Evolutionary conservation across 1,284 basidiomycete genomes (phyloP).

Genomic region (Mycosarcoma maydis): DNA sequence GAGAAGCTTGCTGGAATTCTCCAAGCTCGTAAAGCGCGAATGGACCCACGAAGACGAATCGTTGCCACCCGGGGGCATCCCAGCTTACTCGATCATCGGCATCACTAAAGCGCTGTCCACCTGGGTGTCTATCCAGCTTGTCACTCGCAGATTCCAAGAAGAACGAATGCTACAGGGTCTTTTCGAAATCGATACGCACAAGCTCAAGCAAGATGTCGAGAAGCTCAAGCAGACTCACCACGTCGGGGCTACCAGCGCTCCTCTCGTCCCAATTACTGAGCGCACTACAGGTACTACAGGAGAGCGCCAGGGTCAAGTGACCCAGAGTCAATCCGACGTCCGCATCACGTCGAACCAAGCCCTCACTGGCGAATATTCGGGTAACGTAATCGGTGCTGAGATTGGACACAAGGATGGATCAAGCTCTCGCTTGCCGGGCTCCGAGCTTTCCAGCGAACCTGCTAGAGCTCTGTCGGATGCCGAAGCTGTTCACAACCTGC

Average conservation of each 20-base stretch:
- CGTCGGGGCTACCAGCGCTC: conserved; percentile 13
- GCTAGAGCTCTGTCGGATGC: conserved; percentile 37
- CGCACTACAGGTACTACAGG: too few relatives aligned
- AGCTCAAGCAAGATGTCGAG: conserved; percentile 37
- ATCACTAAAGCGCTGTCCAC: conserved; percentile 56
- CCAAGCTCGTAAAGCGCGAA: conserved; percentile 54
- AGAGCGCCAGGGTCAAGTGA: too few relatives aligned
- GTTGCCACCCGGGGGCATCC: conserved; percentile 60
- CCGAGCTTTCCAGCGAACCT: conserved; percentile 20
- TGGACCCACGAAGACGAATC: conserved; percentile 52
- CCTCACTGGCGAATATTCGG: conserved; percentile 32
- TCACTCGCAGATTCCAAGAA: conserved; percentile 53
- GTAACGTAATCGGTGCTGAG: conserved; percentile 59
- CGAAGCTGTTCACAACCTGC: conserved; percentile 51
- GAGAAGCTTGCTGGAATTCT: conserved; percentile 47
- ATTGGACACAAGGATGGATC: conserved; percentile 41
- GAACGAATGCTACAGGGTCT: conserved; percentile 44
- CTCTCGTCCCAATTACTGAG: conserved; percentile 11
- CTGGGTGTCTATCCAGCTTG: conserved; percentile 60
- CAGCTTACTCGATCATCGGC: conserved; percentile 49
- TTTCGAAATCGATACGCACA: conserved; percentile 34
- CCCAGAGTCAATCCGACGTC: conserved; percentile 17
- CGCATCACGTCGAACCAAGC: conserved; percentile 52
- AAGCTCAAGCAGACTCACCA: conserved; percentile 27
- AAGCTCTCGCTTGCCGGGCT: conserved; percentile 17